phyloP scores from a whole-genome alignment of 2,329 filamentous ascomycete genomes.

The Colletotrichum costaricense region DNA sequence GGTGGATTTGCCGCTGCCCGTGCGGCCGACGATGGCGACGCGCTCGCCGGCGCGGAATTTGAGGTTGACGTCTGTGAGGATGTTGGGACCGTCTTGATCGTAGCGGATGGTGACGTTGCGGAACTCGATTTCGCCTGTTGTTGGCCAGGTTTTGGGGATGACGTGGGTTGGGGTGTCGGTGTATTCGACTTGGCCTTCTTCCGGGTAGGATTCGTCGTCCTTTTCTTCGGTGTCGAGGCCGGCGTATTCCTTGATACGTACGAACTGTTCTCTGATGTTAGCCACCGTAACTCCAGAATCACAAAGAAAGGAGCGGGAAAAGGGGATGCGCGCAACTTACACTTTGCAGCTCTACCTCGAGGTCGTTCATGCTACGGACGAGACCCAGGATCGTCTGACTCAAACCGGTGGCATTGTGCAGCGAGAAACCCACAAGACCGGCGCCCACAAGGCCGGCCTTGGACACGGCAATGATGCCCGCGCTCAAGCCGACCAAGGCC shows the following conservation, averaged over 20 bases:
- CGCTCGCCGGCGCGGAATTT: conserved; percentile 74
- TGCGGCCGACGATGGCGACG: conserved; percentile 84
- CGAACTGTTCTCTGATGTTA: conserved; percentile 48
- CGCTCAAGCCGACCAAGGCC: conserved; percentile 61
- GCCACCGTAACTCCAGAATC: not conserved
- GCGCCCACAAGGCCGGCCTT: conserved; percentile 59
- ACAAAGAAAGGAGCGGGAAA: too few relatives aligned
- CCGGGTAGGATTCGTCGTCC: conserved; percentile 51
- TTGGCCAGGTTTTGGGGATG: conserved; percentile 58
- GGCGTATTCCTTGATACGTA: conserved; percentile 62
- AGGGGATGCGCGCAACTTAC: conserved; percentile 46
- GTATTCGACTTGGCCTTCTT: conserved; percentile 49
- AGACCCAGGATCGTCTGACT: conserved; percentile 63
- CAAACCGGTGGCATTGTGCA: conserved; percentile 66
- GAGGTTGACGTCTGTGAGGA: conserved; percentile 62
- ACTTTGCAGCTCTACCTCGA: conserved; percentile 68
- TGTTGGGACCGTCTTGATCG: conserved; percentile 56
- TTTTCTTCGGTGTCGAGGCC: conserved; percentile 58
- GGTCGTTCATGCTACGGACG: conserved; percentile 65
- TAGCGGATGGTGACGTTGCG: conserved; percentile 63
- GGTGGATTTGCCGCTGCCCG: conserved; percentile 86
- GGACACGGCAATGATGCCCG: conserved; percentile 63
- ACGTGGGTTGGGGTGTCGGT: conserved; percentile 50
- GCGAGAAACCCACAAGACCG: conserved; percentile 66
- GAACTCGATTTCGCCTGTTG: conserved; percentile 60